phyloP scores from a whole-genome alignment of 176 grass and related monocot genomes.

The Phoenix dactylifera region DNA sequence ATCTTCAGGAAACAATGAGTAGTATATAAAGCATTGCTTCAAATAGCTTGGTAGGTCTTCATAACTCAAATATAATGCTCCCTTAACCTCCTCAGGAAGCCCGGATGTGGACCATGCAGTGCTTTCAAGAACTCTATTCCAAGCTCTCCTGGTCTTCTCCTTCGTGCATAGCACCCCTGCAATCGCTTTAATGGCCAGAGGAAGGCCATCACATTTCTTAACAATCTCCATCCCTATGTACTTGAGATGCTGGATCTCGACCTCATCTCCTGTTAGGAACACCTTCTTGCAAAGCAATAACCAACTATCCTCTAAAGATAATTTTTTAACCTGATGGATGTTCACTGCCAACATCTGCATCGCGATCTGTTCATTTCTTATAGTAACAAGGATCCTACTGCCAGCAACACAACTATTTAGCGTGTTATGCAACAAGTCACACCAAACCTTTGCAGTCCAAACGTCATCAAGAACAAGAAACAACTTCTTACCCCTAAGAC shows the following conservation, averaged over 20 bases:
- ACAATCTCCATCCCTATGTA: neutral
- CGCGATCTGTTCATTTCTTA: too few relatives aligned
- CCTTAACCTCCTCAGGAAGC: constrained; percentile 35
- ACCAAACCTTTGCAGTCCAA: too few relatives aligned
- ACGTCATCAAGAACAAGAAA: too few relatives aligned
- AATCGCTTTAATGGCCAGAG: neutral
- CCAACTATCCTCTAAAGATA: constrained; percentile 25
- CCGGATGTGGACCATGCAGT: constrained; percentile 36
- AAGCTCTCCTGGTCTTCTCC: constrained; percentile 12
- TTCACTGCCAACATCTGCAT: constrained; percentile 6
- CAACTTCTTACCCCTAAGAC: too few relatives aligned
- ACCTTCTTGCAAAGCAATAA: constrained; percentile 31
- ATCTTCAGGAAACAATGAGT: constrained; percentile 45
- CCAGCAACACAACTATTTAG: too few relatives aligned
- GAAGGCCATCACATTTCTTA: too few relatives aligned
- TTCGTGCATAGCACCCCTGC: constrained; percentile 34
- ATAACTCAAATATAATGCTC: neutral
- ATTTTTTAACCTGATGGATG: constrained; percentile 13
- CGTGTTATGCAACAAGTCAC: too few relatives aligned
- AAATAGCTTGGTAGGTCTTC: constrained; percentile 48
- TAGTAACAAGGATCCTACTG: too few relatives aligned
- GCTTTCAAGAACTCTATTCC: constrained; percentile 27
- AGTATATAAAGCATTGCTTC: constrained; percentile 71
- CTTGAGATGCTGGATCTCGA: constrained; percentile 8
- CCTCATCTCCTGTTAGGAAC: neutral